Conservation (phyloP, 2,329 filamentous ascomycete species). For the Cytospora piceicola region DNA sequence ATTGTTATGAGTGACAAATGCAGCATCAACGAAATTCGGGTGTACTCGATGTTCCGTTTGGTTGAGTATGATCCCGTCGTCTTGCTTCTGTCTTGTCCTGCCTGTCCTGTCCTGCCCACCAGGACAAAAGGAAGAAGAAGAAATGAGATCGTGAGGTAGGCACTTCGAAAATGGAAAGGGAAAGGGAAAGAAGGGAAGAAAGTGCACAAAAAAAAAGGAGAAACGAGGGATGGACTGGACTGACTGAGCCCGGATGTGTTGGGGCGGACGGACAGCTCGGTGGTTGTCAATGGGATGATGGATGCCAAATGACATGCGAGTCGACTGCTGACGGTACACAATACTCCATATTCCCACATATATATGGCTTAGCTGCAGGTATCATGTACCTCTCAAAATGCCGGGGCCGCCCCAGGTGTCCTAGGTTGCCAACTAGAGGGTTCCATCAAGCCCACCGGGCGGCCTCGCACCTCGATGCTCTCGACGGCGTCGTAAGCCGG, state of each 20-base stretch:
- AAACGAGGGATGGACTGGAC: not conserved
- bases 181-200: not conserved
- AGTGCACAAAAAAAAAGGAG: not conserved
- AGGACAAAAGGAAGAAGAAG: not conserved
- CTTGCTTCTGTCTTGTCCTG: not conserved
- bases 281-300: not conserved
- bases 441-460: not conserved
- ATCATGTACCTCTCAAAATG: not conserved
- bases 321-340: not conserved
- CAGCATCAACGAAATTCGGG: not conserved
- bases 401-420: not conserved
- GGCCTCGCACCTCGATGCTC: not conserved
- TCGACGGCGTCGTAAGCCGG: conserved; percentile 2
- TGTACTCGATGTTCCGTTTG: not conserved
- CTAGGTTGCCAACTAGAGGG: not conserved
- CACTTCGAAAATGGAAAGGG: not conserved
- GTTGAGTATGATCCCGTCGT: too few relatives aligned
- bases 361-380: not conserved
- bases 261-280: conserved; percentile 2
- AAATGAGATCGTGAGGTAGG: not conserved
- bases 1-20: not conserved
- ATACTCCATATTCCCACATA: not conserved
- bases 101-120: conserved; percentile 1
- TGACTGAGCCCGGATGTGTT: not conserved
- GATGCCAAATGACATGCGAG: not conserved